phyloP scores from a whole-genome alignment of 441 rosid species.

The Mallotus japonicus region DNA sequence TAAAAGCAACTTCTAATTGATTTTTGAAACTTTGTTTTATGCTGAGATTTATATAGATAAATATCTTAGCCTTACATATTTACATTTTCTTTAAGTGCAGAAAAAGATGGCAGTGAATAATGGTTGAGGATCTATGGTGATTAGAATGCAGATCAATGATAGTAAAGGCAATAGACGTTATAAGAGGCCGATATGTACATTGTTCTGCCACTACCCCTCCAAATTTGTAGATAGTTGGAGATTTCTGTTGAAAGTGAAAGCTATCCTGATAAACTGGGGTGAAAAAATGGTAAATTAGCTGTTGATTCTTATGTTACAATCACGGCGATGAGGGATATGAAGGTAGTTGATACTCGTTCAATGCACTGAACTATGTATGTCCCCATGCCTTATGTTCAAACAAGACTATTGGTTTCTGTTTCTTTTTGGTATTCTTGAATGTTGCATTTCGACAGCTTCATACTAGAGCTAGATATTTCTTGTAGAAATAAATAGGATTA shows the following conservation, averaged over 20 bases:
- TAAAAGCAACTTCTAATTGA: not conserved
- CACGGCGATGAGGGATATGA: not conserved
- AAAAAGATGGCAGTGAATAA: slow-evolving; percentile 41
- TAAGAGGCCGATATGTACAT: slow-evolving; percentile 14
- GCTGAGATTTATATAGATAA: slow-evolving; percentile 7
- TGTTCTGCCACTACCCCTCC: not conserved
- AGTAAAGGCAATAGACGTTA: slow-evolving; percentile 13
- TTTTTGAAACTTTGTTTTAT: slow-evolving; percentile 10
- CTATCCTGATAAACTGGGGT: slow-evolving; percentile 6
- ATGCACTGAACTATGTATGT: not conserved
- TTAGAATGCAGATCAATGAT: slow-evolving; percentile 26
- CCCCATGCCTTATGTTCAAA: not conserved
- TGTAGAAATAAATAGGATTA: not conserved
- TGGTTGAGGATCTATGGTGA: slow-evolving; percentile 22
- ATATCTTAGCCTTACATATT: slow-evolving; percentile 20
- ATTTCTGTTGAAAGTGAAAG: slow-evolving; percentile 4
- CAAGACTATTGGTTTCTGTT: not conserved
- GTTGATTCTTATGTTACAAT: not conserved
- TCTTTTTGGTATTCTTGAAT: not conserved
- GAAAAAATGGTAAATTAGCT: not conserved
- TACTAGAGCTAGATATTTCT: not conserved
- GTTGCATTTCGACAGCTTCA: not conserved
- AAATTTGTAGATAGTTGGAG: slow-evolving; percentile 1
- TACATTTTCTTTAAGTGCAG: slow-evolving; percentile 40
- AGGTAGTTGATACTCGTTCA: not conserved